Evolutionary conservation across 2,329 filamentous ascomycete genomes (phyloP), one percentile per base, ranked within the genome.

Genomic region (Diaporthe ampelina): DNA sequence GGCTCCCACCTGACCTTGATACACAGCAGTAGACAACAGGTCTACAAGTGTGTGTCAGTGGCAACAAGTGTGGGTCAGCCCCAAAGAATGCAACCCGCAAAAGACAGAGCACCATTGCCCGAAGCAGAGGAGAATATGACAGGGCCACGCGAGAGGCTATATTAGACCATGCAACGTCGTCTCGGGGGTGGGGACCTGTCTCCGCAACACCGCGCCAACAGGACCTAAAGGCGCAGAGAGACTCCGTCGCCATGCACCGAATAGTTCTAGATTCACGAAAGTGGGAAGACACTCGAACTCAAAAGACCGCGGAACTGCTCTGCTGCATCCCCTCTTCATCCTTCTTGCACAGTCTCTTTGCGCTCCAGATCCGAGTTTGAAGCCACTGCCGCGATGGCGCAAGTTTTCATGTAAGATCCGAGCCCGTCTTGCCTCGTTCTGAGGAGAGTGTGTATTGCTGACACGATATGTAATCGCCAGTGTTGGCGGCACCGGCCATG

Each of bases 401-500:
- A 70, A 24, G 7, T 70, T 21, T 70, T 70, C 52, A 45, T 70
- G 67, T 70, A 45, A 45, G 67, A 11, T 6, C 4, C 19, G 6
- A 4, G 50, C 17, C 15, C 6, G 11, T 70, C n/a, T 45, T 15
- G 4, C 8, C 65, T 35, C 10, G 11, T 32, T 5, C 15, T 15
- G 3, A 37, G 13, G 8, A 15, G 11, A 19, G 26, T 6, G 26
- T 1, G 1, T 1, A 29, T 13, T 19, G 37, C 48, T 48, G 19
- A 57, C 71, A 73, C 6, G 37, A 40, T 2, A 40, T 40, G 37
- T 40, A 15, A 15, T 4, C 29, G 11, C n/a, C 40, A 73, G 71
- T 40, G 43, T 68, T 37, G 71, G 71, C 15, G 71, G 35, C 15
- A 73, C 71, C 26, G 59, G 61, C n/a, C 56, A 59, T 45, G 8